Base-by-base conservation (phyloP, 106 monocot genomes). In the Apostasia shenzhenica region DNA sequence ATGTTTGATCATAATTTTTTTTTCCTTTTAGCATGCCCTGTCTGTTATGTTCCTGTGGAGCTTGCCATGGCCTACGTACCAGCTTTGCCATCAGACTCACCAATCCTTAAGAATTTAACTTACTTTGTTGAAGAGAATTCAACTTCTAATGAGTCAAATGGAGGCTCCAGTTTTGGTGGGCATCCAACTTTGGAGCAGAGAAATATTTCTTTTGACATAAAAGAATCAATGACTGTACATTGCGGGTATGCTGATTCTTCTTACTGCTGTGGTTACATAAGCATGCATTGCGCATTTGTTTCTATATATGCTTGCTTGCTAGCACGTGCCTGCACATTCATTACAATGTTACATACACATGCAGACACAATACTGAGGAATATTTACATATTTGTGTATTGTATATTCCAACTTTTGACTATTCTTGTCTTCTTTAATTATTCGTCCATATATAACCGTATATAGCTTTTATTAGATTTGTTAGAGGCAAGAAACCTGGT, bases 1-100 rank as follows among this genome's bases (percentile, higher is more conserved):
- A 12, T 71, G 42, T 13, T 82, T 48, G 55, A 11, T 40, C 52
- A 57, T 63, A 41, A 3, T n/a, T 76, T 55, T n/a, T 53, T 75
- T 44, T 50, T 68, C 44, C 59, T 63, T 83, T 61, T 65, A 97
- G 95, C 92, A 61, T 97, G 95, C 26, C 78, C 73, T 58, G 95
- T 97, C 26, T 97, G 95, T 68, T 97, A 92, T 71, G 74, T 83
- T 11, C 84, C 92, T 66, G 77, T 82, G 54, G 86, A 97, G 71
- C 84, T 86, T 67, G 92, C 92, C 11, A 65, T 81, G 67, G 68
- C 75, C 14, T 67, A 79, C 46, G 92, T 92, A 82, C 92, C 95
- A 41, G 68, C 49, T 64, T 63, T 59, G 48, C 84, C 92, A 79
- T 86, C 95, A 57, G 42, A 57, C 8, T 92, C 95, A 14, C 89